Percentiles rank a stretch among this genome's conserved stretches.
Conservation (phyloP, 179 eudicot genomes). For the Camellia oleifera region DNA sequence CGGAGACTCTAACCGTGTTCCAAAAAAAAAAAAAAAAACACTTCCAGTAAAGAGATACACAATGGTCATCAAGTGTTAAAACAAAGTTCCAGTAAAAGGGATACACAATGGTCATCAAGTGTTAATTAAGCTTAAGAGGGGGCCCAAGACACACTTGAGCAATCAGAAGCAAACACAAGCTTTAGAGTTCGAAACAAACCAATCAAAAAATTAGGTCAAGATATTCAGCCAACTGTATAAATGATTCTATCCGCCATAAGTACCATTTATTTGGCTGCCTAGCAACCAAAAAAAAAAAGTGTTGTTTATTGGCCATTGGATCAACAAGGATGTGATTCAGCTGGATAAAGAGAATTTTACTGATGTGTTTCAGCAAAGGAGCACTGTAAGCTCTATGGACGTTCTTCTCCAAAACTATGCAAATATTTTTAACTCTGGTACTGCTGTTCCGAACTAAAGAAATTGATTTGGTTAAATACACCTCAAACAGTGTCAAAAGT, state of each 20-base stretch:
- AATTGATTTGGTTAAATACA: neutral
- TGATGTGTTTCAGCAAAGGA: neutral
- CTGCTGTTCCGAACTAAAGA: neutral
- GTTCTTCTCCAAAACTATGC: neutral
- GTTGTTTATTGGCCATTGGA: neutral
- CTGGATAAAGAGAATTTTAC: neutral
- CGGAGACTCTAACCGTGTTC: neutral
- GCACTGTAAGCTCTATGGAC: neutral
- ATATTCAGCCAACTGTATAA: no score
- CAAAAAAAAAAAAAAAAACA: neutral
- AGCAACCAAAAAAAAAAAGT: neutral
- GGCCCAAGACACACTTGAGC: conserved; percentile 5
- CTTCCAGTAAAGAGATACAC: neutral
- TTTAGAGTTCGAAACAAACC: neutral
- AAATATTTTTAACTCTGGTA: neutral
- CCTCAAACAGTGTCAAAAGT: neutral
- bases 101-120: neutral
- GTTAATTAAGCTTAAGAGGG: neutral
- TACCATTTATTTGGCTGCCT: no score
- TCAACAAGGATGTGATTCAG: neutral
- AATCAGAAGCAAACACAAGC: neutral
- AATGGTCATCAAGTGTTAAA: no score
- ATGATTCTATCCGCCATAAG: neutral
- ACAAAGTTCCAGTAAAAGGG: neutral
- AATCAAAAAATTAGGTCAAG: neutral